Evolutionary conservation across 1,139 yeast species (phyloP).

Genomic region (Spathaspora sp.): DNA sequence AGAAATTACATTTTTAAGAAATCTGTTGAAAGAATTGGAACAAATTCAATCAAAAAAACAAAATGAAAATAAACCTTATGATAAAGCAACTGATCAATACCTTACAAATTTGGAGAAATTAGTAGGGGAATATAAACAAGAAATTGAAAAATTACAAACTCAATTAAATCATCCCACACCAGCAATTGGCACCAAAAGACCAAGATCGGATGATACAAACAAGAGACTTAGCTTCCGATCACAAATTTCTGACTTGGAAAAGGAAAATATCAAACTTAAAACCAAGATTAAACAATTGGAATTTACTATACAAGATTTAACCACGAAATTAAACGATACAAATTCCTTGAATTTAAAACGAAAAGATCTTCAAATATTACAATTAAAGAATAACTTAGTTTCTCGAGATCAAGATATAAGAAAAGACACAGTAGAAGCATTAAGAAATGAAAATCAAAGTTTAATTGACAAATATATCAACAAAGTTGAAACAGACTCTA

Average conservation of each 20-base stretch:
- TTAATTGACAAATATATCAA: conserved; percentile 32
- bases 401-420: conserved; percentile 63
- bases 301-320: conserved; percentile 28
- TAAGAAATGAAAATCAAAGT: conserved; percentile 63
- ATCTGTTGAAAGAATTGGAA: conserved; percentile 37
- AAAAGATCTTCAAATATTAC: conserved; percentile 51
- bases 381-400: conserved; percentile 70
- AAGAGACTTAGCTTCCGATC: conserved; percentile 18
- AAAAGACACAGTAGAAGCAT: conserved; percentile 47
- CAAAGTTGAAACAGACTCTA: conserved; percentile 14
- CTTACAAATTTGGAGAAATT: conserved; percentile 47
- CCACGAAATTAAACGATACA: conserved; percentile 32
- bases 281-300: conserved; percentile 38
- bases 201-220: conserved; percentile 21
- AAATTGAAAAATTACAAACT: conserved; percentile 45
- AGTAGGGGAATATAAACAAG: conserved; percentile 58
- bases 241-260: conserved; percentile 35
- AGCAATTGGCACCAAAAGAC: conserved; percentile 22
- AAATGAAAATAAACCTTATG: conserved; percentile 9
- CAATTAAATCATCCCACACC: conserved; percentile 15
- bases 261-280: conserved; percentile 41
- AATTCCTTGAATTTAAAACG: conserved; percentile 29
- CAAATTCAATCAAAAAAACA: conserved; percentile 22
- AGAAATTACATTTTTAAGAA: conserved; percentile 61
- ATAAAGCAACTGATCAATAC: conserved; percentile 33